Evolutionary conservation across 2,329 filamentous ascomycete species (phyloP).

Genomic region (Bipolaris zeicola): DNA sequence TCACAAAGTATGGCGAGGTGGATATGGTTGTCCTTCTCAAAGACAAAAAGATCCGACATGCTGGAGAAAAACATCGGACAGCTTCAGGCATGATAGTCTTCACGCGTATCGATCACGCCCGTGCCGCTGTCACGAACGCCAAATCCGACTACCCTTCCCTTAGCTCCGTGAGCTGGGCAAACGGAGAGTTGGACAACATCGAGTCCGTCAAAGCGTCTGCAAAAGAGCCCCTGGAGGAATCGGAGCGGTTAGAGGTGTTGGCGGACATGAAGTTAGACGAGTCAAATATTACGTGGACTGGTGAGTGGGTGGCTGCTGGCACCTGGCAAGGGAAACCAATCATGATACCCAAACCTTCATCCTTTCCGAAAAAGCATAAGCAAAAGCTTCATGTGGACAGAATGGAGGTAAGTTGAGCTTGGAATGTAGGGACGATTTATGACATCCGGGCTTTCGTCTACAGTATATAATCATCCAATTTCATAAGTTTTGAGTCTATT

Average conservation of each 20-base stretch:
- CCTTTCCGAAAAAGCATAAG: neutral
- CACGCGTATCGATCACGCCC: slow-evolving; percentile 62
- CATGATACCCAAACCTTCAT: no score
- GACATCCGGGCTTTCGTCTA: no score
- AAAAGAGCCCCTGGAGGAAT: slow-evolving; percentile 31
- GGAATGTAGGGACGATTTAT: no score
- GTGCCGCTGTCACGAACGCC: slow-evolving; percentile 61
- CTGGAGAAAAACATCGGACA: slow-evolving; percentile 58
- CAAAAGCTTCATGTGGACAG: neutral
- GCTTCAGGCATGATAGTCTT: slow-evolving; percentile 62
- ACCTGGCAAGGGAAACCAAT: neutral
- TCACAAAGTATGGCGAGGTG: slow-evolving; percentile 61
- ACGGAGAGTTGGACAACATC: slow-evolving; percentile 57
- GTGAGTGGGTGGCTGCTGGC: neutral
- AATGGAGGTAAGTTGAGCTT: no score
- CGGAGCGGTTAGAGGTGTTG: neutral
- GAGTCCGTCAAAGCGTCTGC: slow-evolving; percentile 35
- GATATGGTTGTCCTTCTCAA: slow-evolving; percentile 61
- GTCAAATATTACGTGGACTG: no score
- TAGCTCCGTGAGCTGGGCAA: slow-evolving; percentile 62
- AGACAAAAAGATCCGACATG: slow-evolving; percentile 59
- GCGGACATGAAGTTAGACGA: neutral
- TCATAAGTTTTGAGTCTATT: no score
- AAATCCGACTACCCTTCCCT: slow-evolving; percentile 55
- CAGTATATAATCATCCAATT: no score